Conservation (phyloP, 2,329 filamentous ascomycete species). For the Whalleya microplaca region DNA sequence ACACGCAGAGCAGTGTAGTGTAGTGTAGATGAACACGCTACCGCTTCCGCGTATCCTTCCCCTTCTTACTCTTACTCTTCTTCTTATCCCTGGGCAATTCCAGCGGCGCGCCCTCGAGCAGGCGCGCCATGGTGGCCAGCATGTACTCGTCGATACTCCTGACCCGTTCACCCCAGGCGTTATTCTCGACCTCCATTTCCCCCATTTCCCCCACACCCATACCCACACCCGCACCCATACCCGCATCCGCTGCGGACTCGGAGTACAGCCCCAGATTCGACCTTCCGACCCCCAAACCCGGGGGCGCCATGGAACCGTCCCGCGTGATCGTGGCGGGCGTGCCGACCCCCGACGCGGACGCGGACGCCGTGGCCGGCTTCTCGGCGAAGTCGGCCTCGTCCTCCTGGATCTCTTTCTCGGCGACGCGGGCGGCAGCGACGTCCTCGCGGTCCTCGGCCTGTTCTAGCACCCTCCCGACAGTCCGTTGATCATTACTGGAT, state of each 20-base stretch:
- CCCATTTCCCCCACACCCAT: too few species aligned
- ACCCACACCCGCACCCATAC: constrained; percentile 41
- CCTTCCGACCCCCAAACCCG: constrained; percentile 34
- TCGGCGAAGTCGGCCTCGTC: constrained; percentile 87
- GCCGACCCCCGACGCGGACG: constrained; percentile 56
- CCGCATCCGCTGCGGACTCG: constrained; percentile 42
- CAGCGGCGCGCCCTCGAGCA: constrained; percentile 61
- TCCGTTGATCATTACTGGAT: constrained; percentile 62
- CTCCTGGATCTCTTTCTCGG: constrained; percentile 85
- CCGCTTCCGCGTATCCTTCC: constrained; percentile 60
- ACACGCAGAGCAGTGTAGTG: too few species aligned
- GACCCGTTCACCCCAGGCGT: constrained; percentile 62
- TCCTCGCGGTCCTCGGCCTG: constrained; percentile 93
- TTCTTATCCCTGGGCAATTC: constrained; percentile 69
- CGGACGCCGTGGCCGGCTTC: constrained; percentile 49
- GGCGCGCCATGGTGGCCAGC: constrained; percentile 68
- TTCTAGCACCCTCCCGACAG: constrained; percentile 75
- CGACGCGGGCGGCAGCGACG: constrained; percentile 81
- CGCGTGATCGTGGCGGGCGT: constrained; percentile 51
- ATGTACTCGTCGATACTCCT: constrained; percentile 76
- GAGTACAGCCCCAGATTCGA: constrained; percentile 45
- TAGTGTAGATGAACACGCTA: constrained; percentile 31
- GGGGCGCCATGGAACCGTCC: constrained; percentile 41
- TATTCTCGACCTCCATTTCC: constrained; percentile 56
- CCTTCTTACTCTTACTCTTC: constrained; percentile 61